Base-by-base conservation (phyloP, 2,329 filamentous ascomycete genomes). In the Sporothrix humicola region DNA sequence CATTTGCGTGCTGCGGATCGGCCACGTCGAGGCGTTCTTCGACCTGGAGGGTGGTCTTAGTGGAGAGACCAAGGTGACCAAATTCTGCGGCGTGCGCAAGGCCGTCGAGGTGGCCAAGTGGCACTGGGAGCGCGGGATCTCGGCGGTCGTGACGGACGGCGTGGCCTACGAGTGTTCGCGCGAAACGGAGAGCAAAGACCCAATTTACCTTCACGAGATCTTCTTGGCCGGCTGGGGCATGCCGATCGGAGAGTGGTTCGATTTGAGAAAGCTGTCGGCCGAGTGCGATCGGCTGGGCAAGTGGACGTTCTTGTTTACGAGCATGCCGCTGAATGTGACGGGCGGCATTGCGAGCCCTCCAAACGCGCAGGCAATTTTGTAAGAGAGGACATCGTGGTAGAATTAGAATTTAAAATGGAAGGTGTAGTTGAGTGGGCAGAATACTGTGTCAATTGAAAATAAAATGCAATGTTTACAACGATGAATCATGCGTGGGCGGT, bases 271-370 rank as follows among this genome's bases (percentile, higher is more conserved):
- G 66, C 50, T 69, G 66, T 20, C 66, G 13, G 50, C 46, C 12
- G 66, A 56, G 66, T 69, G 66, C 23, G 66, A 69, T 1, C 50
- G 48, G 4, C 66, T 69, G 2, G 15, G 15, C 48, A 69, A 69
- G 26, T 69, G 48, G 48, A 69, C 66, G 1, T 69, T 69, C n/a
- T 26, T 69, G 66, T 69, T 69, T 56, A 69, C 66, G 23, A 69
- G 66, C 66, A 69, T 69, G 66, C 66, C 66, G 50, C 66, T 69
- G 9, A 69, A 69, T 17, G 66, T 69, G 23, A 69, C 66, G 15
- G 66, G 66, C 26, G 66, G 66, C 23, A 69, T 69, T 26, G 66
- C 66, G 9, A 69, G 66, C 17, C 66, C 66, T 23, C 66, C 66
- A 1, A 69, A 69, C 17, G 66, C 66, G 9, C 66, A 69, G 50